Conservation (phyloP, 352 stramenopile genomes). For the Phytopythium montanum region DNA sequence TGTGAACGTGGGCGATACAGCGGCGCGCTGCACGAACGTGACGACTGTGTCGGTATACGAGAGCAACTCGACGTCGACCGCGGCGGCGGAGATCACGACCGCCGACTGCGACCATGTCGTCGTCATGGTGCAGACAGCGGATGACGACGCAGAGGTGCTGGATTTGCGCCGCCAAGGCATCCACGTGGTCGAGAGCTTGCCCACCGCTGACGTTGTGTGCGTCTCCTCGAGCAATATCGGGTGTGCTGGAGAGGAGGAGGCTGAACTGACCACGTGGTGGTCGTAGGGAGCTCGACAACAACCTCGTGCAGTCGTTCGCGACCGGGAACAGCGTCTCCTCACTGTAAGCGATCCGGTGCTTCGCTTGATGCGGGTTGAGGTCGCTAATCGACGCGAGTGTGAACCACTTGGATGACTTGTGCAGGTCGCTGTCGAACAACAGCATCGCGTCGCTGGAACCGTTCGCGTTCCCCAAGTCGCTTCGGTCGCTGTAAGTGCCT, state of each 20-base stretch:
- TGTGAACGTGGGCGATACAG: constrained; percentile 27
- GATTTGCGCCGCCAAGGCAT: constrained; percentile 20
- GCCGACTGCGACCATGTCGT: constrained; percentile 14
- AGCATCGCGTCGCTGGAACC: constrained; percentile 19
- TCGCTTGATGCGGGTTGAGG: neutral
- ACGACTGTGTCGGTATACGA: constrained; percentile 18
- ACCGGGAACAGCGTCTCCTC: constrained; percentile 14
- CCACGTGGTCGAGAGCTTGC: constrained; percentile 19
- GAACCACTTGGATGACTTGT: neutral
- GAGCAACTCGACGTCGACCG: constrained; percentile 4
- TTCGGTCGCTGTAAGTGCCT: constrained; percentile 23
- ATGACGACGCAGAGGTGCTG: constrained; percentile 9
- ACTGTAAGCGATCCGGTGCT: constrained; percentile 11
- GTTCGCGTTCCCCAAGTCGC: constrained; percentile 18
- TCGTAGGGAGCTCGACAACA: constrained; percentile 24
- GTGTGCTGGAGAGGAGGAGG: neutral
- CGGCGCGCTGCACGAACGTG: constrained; percentile 25
- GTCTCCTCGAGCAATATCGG: neutral
- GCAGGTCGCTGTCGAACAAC: constrained; percentile 28
- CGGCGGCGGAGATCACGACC: constrained; percentile 15
- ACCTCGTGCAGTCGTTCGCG: constrained; percentile 19
- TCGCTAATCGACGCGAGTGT: neutral
- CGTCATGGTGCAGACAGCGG: constrained; percentile 13
- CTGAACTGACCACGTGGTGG: neutral
- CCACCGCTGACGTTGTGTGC: constrained; percentile 17